These are phyloP conservation scores for Mycena amicta DNA, from an alignment of 768 basidiomycete species.

Conservation along the genomic window DNA sequence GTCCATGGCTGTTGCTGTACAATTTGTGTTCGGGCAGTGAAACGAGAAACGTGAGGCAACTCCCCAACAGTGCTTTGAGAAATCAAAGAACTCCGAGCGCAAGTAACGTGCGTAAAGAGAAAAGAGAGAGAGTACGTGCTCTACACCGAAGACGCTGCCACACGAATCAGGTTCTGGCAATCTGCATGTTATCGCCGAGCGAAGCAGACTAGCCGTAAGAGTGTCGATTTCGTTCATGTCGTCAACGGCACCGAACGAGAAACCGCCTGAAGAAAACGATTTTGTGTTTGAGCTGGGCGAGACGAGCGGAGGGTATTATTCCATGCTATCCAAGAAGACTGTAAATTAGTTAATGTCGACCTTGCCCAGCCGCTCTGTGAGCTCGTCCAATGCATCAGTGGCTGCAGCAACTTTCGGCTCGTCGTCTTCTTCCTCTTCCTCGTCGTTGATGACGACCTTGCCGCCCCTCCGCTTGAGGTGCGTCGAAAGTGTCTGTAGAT, in stretches of 20 bases:
- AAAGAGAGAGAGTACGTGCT: too few relatives aligned
- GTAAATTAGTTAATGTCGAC: slow-evolving; percentile 36
- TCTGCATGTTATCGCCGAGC: slow-evolving; percentile 57
- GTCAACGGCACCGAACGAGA: slow-evolving; percentile 60
- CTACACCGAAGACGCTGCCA: too few relatives aligned
- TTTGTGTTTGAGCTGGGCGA: slow-evolving; percentile 57
- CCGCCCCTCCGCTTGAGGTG: slow-evolving; percentile 68
- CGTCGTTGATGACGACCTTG: slow-evolving; percentile 70
- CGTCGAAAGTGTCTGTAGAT: slow-evolving; percentile 53
- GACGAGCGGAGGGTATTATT: too few relatives aligned
- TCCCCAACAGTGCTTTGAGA: not conserved
- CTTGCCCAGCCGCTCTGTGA: slow-evolving; percentile 70
- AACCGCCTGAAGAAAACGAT: slow-evolving; percentile 63
- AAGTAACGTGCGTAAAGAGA: too few relatives aligned
- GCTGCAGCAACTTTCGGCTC: slow-evolving; percentile 31
- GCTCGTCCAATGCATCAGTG: slow-evolving; percentile 47
- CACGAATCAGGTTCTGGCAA: too few relatives aligned
- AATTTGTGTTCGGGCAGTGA: slow-evolving; percentile 9
- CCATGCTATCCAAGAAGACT: too few relatives aligned
- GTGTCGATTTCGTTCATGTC: slow-evolving; percentile 70
- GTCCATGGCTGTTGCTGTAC: slow-evolving; percentile 11
- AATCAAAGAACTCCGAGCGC: not conserved
- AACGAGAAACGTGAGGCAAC: not conserved
- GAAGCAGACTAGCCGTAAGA: slow-evolving; percentile 68
- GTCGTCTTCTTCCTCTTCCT: slow-evolving; percentile 37